phyloP scores from a whole-genome alignment of 305 asterid genomes.

The Lippia alba region DNA sequence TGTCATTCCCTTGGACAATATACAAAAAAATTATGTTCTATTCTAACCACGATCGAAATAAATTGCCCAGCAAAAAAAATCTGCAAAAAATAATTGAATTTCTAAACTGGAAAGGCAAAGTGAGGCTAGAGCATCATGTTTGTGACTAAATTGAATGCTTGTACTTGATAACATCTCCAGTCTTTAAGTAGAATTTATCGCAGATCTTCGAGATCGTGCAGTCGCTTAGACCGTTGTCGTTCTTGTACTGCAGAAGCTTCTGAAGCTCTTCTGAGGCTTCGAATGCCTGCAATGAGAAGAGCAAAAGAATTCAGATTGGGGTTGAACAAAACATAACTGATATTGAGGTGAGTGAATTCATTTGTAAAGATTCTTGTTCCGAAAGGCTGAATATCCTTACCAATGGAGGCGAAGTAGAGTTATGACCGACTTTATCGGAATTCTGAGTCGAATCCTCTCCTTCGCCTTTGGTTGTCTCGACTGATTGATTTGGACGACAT shows the following conservation, averaged over 20 bases:
- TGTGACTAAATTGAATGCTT: slow-evolving; percentile 50
- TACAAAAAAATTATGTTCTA: background rate
- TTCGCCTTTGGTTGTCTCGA: background rate
- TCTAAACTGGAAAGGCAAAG: slow-evolving; percentile 22
- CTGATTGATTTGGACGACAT: slow-evolving; percentile 22
- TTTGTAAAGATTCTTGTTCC: background rate
- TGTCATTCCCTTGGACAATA: slow-evolving; percentile 14
- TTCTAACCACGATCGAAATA: slow-evolving; percentile 13
- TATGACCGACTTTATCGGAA: slow-evolving; percentile 37
- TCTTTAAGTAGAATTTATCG: slow-evolving; percentile 60
- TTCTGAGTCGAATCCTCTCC: slow-evolving; percentile 27
- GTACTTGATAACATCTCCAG: slow-evolving; percentile 70
- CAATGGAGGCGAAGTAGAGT: slow-evolving; percentile 46
- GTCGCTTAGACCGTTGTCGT: slow-evolving; percentile 54
- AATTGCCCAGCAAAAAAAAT: slow-evolving; percentile 6
- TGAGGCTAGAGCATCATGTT: background rate
- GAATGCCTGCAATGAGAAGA: slow-evolving; percentile 49
- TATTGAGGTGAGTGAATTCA: background rate
- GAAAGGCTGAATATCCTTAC: slow-evolving; percentile 47
- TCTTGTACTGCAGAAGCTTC: slow-evolving; percentile 49
- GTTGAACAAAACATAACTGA: too few relatives aligned
- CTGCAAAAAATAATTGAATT: slow-evolving; percentile 27
- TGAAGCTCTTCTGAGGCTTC: slow-evolving; percentile 76
- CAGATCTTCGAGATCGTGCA: slow-evolving; percentile 63
- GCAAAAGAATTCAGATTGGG: background rate